Percentiles rank a stretch among this genome's conserved stretches.
phyloP scores from a whole-genome alignment of 2,329 filamentous ascomycete species.

The Colletotrichum echinochloae region DNA sequence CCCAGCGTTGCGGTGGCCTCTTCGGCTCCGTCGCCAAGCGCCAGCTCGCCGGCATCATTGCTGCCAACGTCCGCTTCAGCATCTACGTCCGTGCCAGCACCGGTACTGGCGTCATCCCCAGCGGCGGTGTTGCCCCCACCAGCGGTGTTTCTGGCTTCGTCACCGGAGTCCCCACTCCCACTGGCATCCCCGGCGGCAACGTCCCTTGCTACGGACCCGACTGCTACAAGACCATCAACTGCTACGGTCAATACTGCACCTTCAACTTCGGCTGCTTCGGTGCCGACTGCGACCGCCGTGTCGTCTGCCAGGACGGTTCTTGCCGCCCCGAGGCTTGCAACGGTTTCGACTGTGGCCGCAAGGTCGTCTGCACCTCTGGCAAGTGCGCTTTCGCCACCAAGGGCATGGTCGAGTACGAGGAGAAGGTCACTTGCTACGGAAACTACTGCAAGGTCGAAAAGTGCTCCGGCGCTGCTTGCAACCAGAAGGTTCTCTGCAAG shows the following conservation, averaged over 20 bases:
- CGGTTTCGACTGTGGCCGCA: slow-evolving; percentile 34
- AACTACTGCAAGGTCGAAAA: slow-evolving; percentile 46
- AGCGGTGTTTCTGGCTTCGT: background rate
- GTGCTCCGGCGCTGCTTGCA: slow-evolving; percentile 48
- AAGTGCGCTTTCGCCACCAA: slow-evolving; percentile 20
- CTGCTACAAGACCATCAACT: slow-evolving; percentile 49
- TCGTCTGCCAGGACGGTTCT: slow-evolving; percentile 39
- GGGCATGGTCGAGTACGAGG: slow-evolving; percentile 30
- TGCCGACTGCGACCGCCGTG: slow-evolving; percentile 38
- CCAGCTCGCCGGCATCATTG: slow-evolving; percentile 5
- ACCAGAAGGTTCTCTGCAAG: slow-evolving; percentile 44
- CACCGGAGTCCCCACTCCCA: slow-evolving; percentile 23
- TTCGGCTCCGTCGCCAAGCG: slow-evolving; percentile 24
- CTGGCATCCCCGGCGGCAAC: background rate
- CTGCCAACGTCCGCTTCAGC: slow-evolving; percentile 28
- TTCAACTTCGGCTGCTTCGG: slow-evolving; percentile 47
- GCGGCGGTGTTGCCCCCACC: background rate
- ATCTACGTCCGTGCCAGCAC: slow-evolving; percentile 25
- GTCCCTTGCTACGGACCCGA: slow-evolving; percentile 41
- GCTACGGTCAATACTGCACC: slow-evolving; percentile 50
- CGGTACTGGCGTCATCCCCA: background rate
- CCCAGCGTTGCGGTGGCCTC: slow-evolving; percentile 57
- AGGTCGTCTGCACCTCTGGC: slow-evolving; percentile 31
- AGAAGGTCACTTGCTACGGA: slow-evolving; percentile 37
- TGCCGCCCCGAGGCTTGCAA: slow-evolving; percentile 33